Conservation (phyloP, 306 rosid genomes). For the Arachis hypogaea region DNA sequence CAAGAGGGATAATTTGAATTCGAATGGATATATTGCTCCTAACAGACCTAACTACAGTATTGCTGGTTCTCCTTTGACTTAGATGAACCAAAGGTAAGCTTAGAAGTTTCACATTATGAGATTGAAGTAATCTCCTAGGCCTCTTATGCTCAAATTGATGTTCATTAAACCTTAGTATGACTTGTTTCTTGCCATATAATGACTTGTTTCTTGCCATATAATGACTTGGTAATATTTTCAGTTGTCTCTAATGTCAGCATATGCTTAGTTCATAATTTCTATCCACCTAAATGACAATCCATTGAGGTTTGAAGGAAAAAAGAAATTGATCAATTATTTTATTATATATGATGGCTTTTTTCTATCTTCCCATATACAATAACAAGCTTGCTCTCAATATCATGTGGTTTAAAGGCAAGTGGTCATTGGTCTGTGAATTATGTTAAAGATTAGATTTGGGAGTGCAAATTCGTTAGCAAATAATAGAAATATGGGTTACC, state of each 20-base stretch:
- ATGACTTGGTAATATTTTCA: neutral
- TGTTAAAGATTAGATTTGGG: neutral
- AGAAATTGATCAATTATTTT: neutral
- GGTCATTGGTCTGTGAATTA: slow-evolving; percentile 21
- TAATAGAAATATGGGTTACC: neutral
- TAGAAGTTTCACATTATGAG: neutral
- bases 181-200: neutral
- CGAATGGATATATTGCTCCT: slow-evolving; percentile 8
- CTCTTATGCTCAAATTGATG: neutral
- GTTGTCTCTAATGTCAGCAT: neutral
- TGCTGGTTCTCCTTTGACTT: neutral
- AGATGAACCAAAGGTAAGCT: neutral
- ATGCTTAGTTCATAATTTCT: neutral
- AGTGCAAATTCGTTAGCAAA: neutral
- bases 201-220: neutral
- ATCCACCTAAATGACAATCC: neutral
- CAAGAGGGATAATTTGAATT: neutral
- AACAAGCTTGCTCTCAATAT: slow-evolving; percentile 8
- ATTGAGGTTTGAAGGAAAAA: neutral
- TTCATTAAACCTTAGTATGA: neutral
- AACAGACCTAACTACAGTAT: neutral
- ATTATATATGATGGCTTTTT: no score
- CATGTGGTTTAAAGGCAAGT: neutral
- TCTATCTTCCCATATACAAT: neutral
- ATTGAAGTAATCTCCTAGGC: neutral